These are phyloP conservation scores for Pisolithus tinctorius DNA, from an alignment of 768 basidiomycete species.

Conservation along the genomic window DNA sequence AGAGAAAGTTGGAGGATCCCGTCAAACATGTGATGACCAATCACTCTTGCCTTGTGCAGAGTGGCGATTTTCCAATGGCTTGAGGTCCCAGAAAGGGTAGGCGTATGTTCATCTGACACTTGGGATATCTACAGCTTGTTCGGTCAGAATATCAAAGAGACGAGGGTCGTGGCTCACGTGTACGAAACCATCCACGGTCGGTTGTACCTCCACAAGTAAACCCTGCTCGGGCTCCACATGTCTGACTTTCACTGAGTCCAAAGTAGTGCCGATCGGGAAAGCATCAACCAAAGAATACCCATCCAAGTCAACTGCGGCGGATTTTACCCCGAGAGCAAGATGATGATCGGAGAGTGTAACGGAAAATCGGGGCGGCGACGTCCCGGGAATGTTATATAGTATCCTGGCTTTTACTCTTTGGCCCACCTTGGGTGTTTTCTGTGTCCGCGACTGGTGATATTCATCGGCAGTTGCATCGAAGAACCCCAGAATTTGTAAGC, in stretches of 20 bases:
- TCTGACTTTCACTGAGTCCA: constrained; percentile 69
- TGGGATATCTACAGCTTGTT: constrained; percentile 72
- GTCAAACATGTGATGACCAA: constrained; percentile 80
- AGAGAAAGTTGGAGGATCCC: constrained; percentile 85
- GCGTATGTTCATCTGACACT: constrained; percentile 84
- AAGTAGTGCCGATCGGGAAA: constrained; percentile 66
- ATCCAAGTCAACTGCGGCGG: constrained; percentile 19
- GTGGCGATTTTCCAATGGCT: constrained; percentile 79
- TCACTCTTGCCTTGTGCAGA: constrained; percentile 78
- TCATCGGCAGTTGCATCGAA: constrained; percentile 88
- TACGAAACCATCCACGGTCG: constrained; percentile 69
- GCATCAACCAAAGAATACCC: constrained; percentile 39
- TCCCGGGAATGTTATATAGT: constrained; percentile 65
- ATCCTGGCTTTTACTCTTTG: constrained; percentile 80
- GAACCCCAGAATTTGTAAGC: constrained; percentile 84
- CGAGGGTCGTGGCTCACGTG: constrained; percentile 53
- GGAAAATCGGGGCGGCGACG: constrained; percentile 78
- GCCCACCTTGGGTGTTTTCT: constrained; percentile 50
- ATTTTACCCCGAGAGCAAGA: constrained; percentile 43
- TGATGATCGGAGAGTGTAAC: constrained; percentile 72
- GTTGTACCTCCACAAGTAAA: constrained; percentile 58
- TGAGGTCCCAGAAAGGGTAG: constrained; percentile 59
- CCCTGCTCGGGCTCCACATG: constrained; percentile 81
- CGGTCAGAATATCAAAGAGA: background rate
- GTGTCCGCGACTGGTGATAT: constrained; percentile 54